Evolutionary conservation across 192 early-diverging fungal species (phyloP), one percentile per base, ranked within the genome.

Genomic region (Linnemannia hyalina): DNA sequence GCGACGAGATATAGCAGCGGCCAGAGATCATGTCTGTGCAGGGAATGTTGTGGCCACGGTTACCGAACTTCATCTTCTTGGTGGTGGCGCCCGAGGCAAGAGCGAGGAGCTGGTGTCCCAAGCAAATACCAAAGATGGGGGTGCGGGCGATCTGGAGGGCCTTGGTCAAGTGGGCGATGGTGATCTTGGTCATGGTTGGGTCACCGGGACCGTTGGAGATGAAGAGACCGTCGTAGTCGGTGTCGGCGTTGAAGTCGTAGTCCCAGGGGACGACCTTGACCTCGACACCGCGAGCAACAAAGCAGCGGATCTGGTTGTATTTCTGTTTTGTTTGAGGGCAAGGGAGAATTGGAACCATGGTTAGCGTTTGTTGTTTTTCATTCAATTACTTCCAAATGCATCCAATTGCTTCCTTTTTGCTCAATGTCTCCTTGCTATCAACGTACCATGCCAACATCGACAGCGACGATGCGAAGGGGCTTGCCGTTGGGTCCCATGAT

Each of bases 21-120:
- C 98, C 95, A 75, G 97, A 97, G 76, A 96, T 92, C 93, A 97
- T 90, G 89, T 99, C 93, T 0, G 98, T 99, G 91, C 98, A 99
- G 42, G 98, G 98, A 81, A 99, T 99, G 91, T 99, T 99, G 87
- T 99, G 98, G 38, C 98, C 98, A 85, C 98, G 96, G 93, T 99
- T 99, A 83, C 98, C 98, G 84, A 95, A 99, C 85, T 97, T 97
- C 96, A 99, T 96, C 92, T 99, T 99, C 84, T 92, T 92, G 41
- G 98, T 99, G 79, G 91, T 88, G 11, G 97, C 98, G 22, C 98
- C 98, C 13, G 97, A 90, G 11, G 98, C 98, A 77, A 99, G 92
- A 29, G 97, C 97, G 60, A 98, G 85, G 47, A 99, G 91, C 90
- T 99, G 98, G 90, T 99, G 98, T 20, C 98, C 98, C n/a, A 99